phyloP scores from a whole-genome alignment of 345 rosid genomes.

The Eutrema heterophyllum region DNA sequence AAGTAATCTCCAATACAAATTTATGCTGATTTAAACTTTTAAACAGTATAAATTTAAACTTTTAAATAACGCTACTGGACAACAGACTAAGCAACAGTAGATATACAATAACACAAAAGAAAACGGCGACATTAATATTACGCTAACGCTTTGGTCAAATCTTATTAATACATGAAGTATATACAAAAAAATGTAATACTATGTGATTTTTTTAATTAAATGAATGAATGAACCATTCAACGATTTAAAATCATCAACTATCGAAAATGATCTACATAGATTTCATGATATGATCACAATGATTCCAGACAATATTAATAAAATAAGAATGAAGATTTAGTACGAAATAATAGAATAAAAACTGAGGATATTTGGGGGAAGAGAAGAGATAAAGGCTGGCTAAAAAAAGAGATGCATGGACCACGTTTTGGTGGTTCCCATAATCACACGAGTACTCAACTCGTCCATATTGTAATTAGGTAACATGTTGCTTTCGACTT shows the following conservation, averaged over 20 bases:
- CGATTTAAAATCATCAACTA: background rate
- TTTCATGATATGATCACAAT: conserved; percentile 1
- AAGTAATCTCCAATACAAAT: background rate
- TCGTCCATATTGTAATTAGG: conserved; percentile 22
- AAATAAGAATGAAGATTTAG: background rate
- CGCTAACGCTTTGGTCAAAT: background rate
- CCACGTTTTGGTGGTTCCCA: conserved; percentile 35
- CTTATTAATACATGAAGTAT: background rate
- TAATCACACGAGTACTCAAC: conserved; percentile 30
- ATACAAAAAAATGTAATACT: background rate
- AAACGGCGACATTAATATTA: background rate
- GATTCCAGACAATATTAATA: background rate
- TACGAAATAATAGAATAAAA: background rate
- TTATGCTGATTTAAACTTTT: background rate
- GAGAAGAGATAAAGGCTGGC: conserved; percentile 22
- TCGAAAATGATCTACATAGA: background rate
- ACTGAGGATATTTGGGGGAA: background rate
- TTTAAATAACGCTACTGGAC: background rate
- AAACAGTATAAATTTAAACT: background rate
- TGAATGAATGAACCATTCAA: background rate
- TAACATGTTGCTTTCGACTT: conserved; percentile 32
- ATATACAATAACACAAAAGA: background rate
- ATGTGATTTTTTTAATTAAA: background rate
- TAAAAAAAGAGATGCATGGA: conserved; percentile 24
- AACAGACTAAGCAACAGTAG: background rate